phyloP scores from a whole-genome alignment of 2,329 filamentous ascomycete genomes.

The Metarhizium anisopliae region DNA sequence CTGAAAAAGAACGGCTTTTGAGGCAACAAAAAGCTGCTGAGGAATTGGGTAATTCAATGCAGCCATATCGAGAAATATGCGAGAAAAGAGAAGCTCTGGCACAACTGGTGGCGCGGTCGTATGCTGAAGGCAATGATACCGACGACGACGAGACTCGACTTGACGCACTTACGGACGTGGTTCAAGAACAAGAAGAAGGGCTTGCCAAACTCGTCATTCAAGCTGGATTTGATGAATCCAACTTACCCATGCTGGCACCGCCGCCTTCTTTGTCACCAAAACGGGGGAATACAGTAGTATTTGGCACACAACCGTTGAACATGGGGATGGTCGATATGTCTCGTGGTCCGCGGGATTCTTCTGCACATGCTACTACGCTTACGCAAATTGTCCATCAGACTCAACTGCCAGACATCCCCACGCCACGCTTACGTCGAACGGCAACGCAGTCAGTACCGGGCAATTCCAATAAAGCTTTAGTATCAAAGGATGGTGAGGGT shows the following conservation, averaged over 20 bases:
- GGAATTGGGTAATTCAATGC: constrained; percentile 30
- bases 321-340: constrained; percentile 23
- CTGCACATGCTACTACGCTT: constrained; percentile 21
- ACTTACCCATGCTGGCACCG: constrained; percentile 23
- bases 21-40: constrained; percentile 37
- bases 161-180: constrained; percentile 36
- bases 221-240: constrained; percentile 36
- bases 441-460: not conserved
- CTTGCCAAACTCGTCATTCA: constrained; percentile 32
- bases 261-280: constrained; percentile 6
- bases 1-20: constrained; percentile 37
- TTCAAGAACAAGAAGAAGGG: constrained; percentile 33
- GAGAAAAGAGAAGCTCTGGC: constrained; percentile 37
- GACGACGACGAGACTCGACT: constrained; percentile 41
- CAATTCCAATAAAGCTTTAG: constrained; percentile 9
- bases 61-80: constrained; percentile 31
- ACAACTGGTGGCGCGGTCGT: constrained; percentile 38
- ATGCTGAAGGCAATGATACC: constrained; percentile 41
- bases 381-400: constrained; percentile 46
- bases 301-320: constrained; percentile 33
- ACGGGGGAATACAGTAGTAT: constrained; percentile 23
- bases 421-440: constrained; percentile 10
- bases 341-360: constrained; percentile 22
- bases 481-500: constrained; percentile 16
- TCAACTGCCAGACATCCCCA: constrained; percentile 28